A percentile compares a stretch with the other conserved stretches of the same genome.
Conservation (phyloP, 2,329 filamentous ascomycete species). For the Xylaria sp. region DNA sequence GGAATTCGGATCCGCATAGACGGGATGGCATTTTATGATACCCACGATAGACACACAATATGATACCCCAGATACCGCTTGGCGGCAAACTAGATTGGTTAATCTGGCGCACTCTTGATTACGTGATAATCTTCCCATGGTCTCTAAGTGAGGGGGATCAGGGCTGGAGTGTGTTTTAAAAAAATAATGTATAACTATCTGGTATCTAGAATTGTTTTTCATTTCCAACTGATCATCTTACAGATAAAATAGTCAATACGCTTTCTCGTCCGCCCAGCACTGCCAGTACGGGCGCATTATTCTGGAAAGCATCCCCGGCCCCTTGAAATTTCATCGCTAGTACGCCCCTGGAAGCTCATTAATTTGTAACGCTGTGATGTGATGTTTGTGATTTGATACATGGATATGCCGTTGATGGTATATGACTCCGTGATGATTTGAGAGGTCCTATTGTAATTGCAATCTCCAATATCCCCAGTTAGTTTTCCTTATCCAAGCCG, state of each 20-base stretch:
- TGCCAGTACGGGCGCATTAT: background rate
- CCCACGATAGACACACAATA: slow-evolving; percentile 25
- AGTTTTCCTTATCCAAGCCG: slow-evolving; percentile 10
- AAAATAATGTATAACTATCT: background rate
- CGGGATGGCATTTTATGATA: slow-evolving; percentile 19
- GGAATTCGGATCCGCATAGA: background rate
- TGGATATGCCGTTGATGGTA: slow-evolving; percentile 1
- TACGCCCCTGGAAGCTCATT: background rate
- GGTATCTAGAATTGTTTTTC: background rate
- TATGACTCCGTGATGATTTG: slow-evolving; percentile 5
- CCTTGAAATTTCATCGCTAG: background rate
- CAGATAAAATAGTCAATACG: background rate
- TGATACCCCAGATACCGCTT: slow-evolving; percentile 25
- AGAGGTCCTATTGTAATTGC: background rate
- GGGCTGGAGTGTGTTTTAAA: no score
- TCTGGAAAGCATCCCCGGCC: background rate
- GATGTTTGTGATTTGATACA: slow-evolving; percentile 9
- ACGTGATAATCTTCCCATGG: background rate
- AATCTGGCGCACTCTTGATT: background rate
- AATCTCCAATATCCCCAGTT: slow-evolving; percentile 2
- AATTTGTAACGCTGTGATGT: slow-evolving; percentile 3
- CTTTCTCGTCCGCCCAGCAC: background rate
- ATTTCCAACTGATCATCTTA: background rate
- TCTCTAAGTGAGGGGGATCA: no score
- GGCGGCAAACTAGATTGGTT: background rate